These are phyloP conservation scores for Ceratobasidium sp. DNA, from an alignment of 1,284 basidiomycete genomes.

Conservation along the genomic window DNA sequence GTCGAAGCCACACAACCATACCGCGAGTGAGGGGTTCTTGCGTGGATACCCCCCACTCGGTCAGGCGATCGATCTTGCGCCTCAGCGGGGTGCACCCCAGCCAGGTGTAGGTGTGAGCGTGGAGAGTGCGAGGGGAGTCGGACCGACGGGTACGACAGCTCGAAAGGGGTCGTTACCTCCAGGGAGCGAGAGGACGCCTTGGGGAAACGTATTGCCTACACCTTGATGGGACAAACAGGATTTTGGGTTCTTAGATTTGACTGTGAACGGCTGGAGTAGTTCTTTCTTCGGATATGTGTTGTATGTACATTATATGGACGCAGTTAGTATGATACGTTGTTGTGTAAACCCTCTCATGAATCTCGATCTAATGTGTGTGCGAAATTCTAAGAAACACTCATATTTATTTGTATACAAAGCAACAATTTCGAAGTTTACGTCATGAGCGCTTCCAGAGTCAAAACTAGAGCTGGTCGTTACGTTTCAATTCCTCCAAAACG, in stretches of 20 bases:
- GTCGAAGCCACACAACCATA: conserved; percentile 3
- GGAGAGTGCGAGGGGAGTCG: background rate
- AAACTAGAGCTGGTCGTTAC: no score
- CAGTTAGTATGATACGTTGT: no score
- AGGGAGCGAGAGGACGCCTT: conserved; percentile 11
- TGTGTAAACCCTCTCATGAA: no score
- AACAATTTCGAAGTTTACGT: no score
- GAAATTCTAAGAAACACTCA: no score
- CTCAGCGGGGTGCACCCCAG: background rate
- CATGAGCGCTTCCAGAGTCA: no score
- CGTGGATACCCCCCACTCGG: conserved; percentile 5
- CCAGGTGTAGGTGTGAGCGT: background rate
- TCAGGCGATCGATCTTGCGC: background rate
- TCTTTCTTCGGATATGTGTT: background rate
- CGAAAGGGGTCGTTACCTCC: conserved; percentile 19
- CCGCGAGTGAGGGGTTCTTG: conserved; percentile 42
- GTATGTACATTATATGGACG: no score
- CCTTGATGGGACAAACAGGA: background rate
- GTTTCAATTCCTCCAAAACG: no score
- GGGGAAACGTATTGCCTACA: conserved; percentile 14
- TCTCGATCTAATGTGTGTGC: no score
- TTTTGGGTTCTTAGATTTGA: background rate
- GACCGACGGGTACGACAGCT: background rate
- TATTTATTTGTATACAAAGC: no score
- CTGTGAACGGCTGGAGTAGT: background rate